Percentiles rank a stretch among this genome's conserved stretches.
Evolutionary conservation across 768 basidiomycete genomes (phyloP).

Genomic region (Podaxis carcinomalis): DNA sequence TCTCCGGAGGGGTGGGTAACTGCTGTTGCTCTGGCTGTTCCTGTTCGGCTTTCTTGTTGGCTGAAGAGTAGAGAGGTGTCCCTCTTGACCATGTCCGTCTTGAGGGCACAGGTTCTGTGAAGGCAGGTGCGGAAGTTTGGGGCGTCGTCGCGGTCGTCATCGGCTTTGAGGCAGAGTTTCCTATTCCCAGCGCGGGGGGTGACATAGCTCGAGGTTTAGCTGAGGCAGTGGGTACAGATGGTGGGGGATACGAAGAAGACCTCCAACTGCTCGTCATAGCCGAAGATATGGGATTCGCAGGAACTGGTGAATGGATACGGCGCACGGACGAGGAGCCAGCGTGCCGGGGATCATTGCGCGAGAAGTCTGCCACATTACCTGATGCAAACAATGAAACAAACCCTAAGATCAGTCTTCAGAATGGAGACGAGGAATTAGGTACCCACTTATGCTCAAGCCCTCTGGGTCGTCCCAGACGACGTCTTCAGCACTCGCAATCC

Average conservation of each 20-base stretch:
- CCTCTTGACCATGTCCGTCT: neutral
- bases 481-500: slow-evolving; percentile 21
- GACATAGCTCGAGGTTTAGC: neutral
- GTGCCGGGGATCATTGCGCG: neutral
- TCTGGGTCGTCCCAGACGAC: slow-evolving; percentile 6
- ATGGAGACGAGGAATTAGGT: no score
- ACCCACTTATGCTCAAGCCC: neutral
- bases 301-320: neutral
- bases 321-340: neutral
- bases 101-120: neutral
- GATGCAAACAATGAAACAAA: neutral
- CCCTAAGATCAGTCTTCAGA: neutral
- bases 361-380: neutral
- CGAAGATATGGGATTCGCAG: neutral
- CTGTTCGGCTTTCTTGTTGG: neutral
- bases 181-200: neutral
- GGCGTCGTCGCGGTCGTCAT: neutral
- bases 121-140: neutral
- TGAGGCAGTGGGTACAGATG: neutral
- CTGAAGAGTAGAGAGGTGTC: neutral
- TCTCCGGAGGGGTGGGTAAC: neutral
- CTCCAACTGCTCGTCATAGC: neutral
- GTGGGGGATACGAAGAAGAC: neutral
- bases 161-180: neutral
- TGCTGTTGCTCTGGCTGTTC: neutral